These are phyloP conservation scores for Theobroma grandiflorum DNA, from an alignment of 441 rosid species.

Conservation along the genomic window DNA sequence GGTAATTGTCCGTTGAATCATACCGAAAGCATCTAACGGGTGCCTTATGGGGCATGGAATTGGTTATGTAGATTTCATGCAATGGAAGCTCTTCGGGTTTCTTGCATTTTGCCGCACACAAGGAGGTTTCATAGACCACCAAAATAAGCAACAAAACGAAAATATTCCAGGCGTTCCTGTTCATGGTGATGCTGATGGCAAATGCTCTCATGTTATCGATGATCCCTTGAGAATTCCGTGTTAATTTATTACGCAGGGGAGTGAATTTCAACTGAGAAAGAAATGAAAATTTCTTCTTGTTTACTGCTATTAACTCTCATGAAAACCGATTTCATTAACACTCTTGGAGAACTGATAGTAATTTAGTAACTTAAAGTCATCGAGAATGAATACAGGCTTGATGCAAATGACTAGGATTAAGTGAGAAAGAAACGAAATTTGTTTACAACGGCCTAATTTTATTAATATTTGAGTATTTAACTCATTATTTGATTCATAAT, in stretches of 20 bases:
- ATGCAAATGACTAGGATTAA: no score
- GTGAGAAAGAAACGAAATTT: no score
- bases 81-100: not conserved
- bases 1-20: conserved; percentile 2
- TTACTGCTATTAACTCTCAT: not conserved
- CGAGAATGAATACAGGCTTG: no score
- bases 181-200: not conserved
- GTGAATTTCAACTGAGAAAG: not conserved
- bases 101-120: not conserved
- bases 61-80: conserved; percentile 13
- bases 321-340: not conserved
- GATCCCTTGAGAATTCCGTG: not conserved
- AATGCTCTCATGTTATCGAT: not conserved
- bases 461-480: no score
- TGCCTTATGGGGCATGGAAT: not conserved
- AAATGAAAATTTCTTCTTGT: not conserved
- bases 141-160: not conserved
- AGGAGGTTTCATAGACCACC: not conserved
- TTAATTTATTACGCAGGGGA: not conserved
- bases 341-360: not conserved
- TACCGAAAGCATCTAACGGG: not conserved
- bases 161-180: not conserved
- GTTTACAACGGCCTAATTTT: no score
- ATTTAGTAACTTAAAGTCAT: no score
- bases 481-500: no score